These are phyloP conservation scores for Kwoniella shandongensis DNA, from an alignment of 768 basidiomycete genomes.

Conservation along the genomic window DNA sequence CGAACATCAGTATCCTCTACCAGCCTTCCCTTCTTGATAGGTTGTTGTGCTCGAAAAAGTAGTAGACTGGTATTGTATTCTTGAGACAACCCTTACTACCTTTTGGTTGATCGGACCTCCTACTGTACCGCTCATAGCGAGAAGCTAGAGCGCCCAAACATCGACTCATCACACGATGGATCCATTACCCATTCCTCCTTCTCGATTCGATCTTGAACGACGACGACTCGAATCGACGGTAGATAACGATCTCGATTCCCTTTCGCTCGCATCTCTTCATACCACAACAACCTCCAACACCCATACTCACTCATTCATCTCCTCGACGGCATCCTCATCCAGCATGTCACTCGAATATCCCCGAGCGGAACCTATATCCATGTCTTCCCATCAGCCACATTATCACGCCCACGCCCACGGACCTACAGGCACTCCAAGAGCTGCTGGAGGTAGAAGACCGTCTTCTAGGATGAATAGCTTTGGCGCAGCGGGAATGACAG, in stretches of 20 bases:
- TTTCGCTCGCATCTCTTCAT: slow-evolving; percentile 28
- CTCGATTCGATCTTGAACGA: slow-evolving; percentile 39
- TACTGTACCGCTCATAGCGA: too few species aligned
- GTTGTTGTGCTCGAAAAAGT: too few species aligned
- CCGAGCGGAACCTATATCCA: slow-evolving; percentile 19
- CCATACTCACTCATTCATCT: slow-evolving; percentile 14
- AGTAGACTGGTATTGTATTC: too few species aligned
- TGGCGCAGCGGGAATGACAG: background rate
- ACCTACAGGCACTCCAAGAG: slow-evolving; percentile 37
- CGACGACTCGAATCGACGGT: slow-evolving; percentile 43
- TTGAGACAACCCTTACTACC: too few species aligned
- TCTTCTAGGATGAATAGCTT: slow-evolving; percentile 11
- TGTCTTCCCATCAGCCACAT: background rate
- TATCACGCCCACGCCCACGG: slow-evolving; percentile 14
- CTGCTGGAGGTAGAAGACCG: slow-evolving; percentile 8
- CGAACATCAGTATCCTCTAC: too few species aligned
- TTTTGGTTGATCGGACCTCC: too few species aligned
- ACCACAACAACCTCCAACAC: slow-evolving; percentile 15
- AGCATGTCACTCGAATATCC: slow-evolving; percentile 24
- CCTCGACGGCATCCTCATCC: slow-evolving; percentile 13
- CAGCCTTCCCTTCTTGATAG: too few species aligned
- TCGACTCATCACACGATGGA: slow-evolving; percentile 15
- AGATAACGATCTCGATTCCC: slow-evolving; percentile 39
- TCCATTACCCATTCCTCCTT: slow-evolving; percentile 37
- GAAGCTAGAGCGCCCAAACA: background rate